Base-by-base conservation (phyloP, 129 eudicot species). In the Solidago caesia region DNA sequence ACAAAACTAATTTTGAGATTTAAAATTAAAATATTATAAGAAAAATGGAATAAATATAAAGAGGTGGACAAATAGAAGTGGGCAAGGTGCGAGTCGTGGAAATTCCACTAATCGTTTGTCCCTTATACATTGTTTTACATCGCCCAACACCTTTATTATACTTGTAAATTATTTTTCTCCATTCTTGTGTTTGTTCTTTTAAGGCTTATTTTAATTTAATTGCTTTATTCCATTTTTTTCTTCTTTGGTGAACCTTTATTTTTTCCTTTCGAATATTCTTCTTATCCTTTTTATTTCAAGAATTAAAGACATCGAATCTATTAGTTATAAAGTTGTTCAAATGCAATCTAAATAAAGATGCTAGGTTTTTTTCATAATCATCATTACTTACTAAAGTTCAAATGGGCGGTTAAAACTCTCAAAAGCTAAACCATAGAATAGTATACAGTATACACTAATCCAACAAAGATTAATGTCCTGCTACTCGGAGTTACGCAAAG, bases 21-120 rank as follows among this genome's bases (percentile, higher is more conserved):
- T 33, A 33, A 33, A 33, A 46, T n/a, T 16, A 44, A 21, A 48
- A 44, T 58, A 14, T 33, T 25, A 4, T 33, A 55, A 56, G 4
- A 27, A 45, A 70, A 64, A 69, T 45, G 52, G 29, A 47, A 67
- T 6, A 10, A 57, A 58, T 33, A 7, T 11, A 39, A 42, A 41
- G 45, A 64, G 46, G 75, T 76, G 73, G 90, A 82, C 89, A 85
- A 75, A 64, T 48, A 75, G 75, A 85, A 75, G 85, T 83, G 89
- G 89, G 84, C 47, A 59, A 48, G 33, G 75, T 80, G 84, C 56
- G 71, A 70, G 79, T 64, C 53, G 77, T 76, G 86, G 82, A 72
- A 81, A 80, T 88, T 86, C 86, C 88, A 85, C 83, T 81, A n/a
- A 75, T 75, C 25, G 48, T 64, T 81, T 81, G 91, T 86, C 91